Conservation (phyloP, 192 early-diverging fungal genomes). For the Pilobolus umbonatus region DNA sequence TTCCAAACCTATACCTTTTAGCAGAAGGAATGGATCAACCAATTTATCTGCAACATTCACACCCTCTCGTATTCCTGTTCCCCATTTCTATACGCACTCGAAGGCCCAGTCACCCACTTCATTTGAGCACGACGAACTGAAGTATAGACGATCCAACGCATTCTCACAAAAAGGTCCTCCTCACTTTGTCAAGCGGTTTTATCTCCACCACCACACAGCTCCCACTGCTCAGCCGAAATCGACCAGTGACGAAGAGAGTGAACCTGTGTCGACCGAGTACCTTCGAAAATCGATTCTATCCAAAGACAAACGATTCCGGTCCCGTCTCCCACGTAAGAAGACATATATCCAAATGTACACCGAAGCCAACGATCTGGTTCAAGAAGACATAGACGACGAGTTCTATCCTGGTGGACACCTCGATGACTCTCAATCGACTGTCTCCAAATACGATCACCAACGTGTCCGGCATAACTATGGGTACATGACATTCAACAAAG, state of each 20-base stretch:
- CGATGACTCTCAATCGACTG: constrained; percentile 2
- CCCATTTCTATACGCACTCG: not conserved
- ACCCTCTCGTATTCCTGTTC: constrained; percentile 25
- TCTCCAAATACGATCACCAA: not conserved
- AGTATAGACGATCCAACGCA: too few relatives aligned
- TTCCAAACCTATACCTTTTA: too few relatives aligned
- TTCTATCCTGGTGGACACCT: constrained; percentile 31
- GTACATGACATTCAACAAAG: too few relatives aligned
- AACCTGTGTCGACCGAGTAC: too few relatives aligned
- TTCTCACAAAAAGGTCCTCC: too few relatives aligned
- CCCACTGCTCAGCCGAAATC: not conserved
- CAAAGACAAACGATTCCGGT: constrained; percentile 5
- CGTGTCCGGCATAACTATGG: too few relatives aligned
- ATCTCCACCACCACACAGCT: not conserved
- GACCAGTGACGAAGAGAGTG: not conserved
- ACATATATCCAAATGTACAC: constrained; percentile 50
- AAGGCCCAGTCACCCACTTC: constrained; percentile 5
- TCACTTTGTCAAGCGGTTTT: too few relatives aligned
- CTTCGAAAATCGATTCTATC: not conserved
- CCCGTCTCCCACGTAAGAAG: constrained; percentile 27
- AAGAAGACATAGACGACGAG: constrained; percentile 55
- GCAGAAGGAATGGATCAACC: not conserved
- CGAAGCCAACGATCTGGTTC: constrained; percentile 48
- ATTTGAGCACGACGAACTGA: too few relatives aligned
- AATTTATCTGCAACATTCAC: constrained; percentile 7